These are phyloP conservation scores for Colletotrichum abscissum DNA, from an alignment of 2,329 filamentous ascomycete genomes.

Conservation along the genomic window DNA sequence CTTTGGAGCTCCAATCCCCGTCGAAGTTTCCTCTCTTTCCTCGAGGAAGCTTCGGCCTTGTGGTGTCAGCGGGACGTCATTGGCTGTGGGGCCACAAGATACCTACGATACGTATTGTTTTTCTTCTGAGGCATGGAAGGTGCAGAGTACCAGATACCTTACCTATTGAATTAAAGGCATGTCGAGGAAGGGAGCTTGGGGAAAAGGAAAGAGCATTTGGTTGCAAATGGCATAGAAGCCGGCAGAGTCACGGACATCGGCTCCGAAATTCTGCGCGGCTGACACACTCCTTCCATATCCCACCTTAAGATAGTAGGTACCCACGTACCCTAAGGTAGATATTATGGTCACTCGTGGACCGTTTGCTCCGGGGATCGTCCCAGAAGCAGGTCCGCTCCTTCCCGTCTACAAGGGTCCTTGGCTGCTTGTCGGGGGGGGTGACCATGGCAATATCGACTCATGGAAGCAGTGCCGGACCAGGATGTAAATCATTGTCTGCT, in stretches of 20 bases:
- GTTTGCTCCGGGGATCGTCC: slow-evolving; percentile 26
- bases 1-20: neutral
- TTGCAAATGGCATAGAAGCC: neutral
- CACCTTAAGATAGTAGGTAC: too few species aligned
- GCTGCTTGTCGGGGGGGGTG: too few species aligned
- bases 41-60: neutral
- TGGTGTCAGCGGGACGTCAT: slow-evolving; percentile 33
- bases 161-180: neutral
- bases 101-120: neutral
- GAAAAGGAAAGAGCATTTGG: neutral
- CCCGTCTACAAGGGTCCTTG: neutral
- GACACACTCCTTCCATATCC: neutral
- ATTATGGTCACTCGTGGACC: slow-evolving; percentile 7
- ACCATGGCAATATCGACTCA: neutral
- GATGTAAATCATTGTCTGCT: neutral
- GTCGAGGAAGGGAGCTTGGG: neutral
- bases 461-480: neutral
- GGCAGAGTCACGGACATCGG: slow-evolving; percentile 17
- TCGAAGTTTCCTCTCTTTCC: slow-evolving; percentile 7
- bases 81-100: slow-evolving; percentile 11
- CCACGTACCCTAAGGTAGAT: too few species aligned
- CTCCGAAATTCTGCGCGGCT: slow-evolving; percentile 7
- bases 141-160: too few species aligned
- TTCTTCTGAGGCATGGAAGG: too few species aligned
- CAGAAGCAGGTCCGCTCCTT: slow-evolving; percentile 9